Conservation (phyloP, 495 filamentous ascomycete species). For the Neurospora sp. region DNA sequence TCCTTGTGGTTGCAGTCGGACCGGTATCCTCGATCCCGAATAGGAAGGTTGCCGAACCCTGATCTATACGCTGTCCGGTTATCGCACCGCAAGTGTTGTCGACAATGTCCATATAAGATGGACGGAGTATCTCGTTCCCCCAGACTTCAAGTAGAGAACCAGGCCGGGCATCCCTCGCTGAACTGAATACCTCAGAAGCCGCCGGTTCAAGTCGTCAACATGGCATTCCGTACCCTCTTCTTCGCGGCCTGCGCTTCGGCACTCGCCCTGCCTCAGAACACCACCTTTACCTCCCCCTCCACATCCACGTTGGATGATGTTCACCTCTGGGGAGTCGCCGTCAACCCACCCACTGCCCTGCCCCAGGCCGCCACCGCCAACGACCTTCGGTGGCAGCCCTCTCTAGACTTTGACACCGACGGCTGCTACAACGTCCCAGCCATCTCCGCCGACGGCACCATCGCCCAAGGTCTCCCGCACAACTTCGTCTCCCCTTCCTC, state of each 20-base stretch:
- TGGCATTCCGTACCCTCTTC: neutral
- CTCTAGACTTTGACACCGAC: slow-evolving; percentile 37
- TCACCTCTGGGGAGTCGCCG: slow-evolving; percentile 1
- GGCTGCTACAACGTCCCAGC: slow-evolving; percentile 40
- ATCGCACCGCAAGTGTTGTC: neutral
- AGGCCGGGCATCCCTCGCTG: neutral
- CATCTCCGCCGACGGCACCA: slow-evolving; percentile 26
- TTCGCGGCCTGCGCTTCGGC: neutral
- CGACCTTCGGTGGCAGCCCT: slow-evolving; percentile 35
- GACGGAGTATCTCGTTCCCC: neutral
- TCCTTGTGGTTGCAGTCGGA: neutral
- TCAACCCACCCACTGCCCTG: slow-evolving; percentile 23
- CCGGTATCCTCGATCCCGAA: neutral
- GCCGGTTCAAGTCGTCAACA: neutral
- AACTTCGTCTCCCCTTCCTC: slow-evolving; percentile 19
- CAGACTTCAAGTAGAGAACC: neutral
- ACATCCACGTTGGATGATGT: neutral
- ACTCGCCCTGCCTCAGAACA: neutral
- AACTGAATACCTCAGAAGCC: neutral
- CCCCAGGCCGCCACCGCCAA: slow-evolving; percentile 29
- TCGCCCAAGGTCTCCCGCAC: slow-evolving; percentile 27
- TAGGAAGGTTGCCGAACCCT: neutral
- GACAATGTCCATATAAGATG: neutral
- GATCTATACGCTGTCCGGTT: neutral
- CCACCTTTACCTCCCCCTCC: neutral